Evolutionary conservation across 2,329 filamentous ascomycete species (phyloP), one percentile per base, ranked within the genome.

Genomic region (Paramyrothecium roridum): DNA sequence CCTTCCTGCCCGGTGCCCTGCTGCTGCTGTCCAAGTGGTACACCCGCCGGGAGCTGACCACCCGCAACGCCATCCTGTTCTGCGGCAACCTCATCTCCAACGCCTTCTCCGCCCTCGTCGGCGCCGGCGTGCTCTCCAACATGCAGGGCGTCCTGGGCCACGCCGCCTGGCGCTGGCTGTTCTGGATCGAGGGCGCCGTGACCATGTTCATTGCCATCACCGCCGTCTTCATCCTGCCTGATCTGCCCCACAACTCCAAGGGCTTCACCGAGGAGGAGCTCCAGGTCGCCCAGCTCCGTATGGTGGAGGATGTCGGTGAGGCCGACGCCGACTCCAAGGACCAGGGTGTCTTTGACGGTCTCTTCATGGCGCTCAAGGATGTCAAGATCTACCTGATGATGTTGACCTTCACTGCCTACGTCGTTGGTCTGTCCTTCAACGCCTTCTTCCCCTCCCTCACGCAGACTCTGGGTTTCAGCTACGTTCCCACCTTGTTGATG

Each of bases 11-110:
- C 2, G 85, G 84, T 26, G 81, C 81, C 0, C 73, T 86, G 19
- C 76, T 86, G 48, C 81, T 86, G 54, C 74, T 87, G 30, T 83
- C 80, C 1, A 83, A 85, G 60, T 87, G 83, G 78, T 88, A 87
- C 67, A 87, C 83, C 3, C 75, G 83, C 55, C 76, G 78, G 55
- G 80, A 83, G 68, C 62, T 84, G 55, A 75, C 76, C 17, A 67
- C 70, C 48, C 71, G 80, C 53, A 81, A 82, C 60, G 79, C 80
- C 50, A 75, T 83, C 48, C 70, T 84, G 30, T 83, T 82, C 66
- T 79, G 79, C 55, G 79, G 80, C 3, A 82, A 81, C 61, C 76
- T 82, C 57, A 76, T 83, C 58, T 80, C 81, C 26, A 81, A 80
- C 46, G 79, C 80, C 48, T 84, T 84, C 63, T 81, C 80, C 0